Evolutionary conservation across 108 stramenopile species (phyloP).

Genomic region (Fragilaria crotonensis): DNA sequence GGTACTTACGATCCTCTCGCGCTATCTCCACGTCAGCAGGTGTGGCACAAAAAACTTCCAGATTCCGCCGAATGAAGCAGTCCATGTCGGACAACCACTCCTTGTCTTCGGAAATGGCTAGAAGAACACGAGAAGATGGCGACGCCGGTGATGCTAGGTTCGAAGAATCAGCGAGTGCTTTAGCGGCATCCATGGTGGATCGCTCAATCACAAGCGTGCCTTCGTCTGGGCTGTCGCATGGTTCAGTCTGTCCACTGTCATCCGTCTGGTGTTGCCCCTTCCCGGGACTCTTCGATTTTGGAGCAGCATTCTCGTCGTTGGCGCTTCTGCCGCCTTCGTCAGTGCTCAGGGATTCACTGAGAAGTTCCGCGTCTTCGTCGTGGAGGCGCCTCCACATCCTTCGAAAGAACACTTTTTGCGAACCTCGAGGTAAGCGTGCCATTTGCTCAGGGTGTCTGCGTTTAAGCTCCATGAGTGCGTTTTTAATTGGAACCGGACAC

Average conservation of each 20-base stretch:
- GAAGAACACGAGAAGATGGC: slow-evolving; percentile 52
- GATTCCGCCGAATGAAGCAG: slow-evolving; percentile 64
- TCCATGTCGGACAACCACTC: slow-evolving; percentile 81
- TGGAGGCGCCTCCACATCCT: slow-evolving; percentile 85
- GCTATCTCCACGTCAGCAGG: slow-evolving; percentile 53
- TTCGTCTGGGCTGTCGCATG: slow-evolving; percentile 15
- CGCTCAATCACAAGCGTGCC: slow-evolving; percentile 19
- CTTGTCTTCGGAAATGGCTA: slow-evolving; percentile 79
- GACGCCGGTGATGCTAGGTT: slow-evolving; percentile 15
- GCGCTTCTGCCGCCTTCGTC: not conserved
- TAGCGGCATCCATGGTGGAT: slow-evolving; percentile 32
- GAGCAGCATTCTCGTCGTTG: slow-evolving; percentile 2
- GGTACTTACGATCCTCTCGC: slow-evolving; percentile 53
- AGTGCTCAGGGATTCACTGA: not conserved
- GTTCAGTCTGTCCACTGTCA: not conserved
- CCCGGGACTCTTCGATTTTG: not conserved
- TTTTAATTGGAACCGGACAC: slow-evolving; percentile 57
- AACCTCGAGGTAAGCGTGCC: slow-evolving; percentile 68
- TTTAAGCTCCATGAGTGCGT: slow-evolving; percentile 66
- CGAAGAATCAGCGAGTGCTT: slow-evolving; percentile 17
- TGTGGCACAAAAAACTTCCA: slow-evolving; percentile 75
- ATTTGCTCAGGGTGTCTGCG: slow-evolving; percentile 68
- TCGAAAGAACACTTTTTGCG: slow-evolving; percentile 84
- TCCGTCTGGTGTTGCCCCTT: not conserved
- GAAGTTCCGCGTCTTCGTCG: slow-evolving; percentile 30